A percentile compares a stretch with the other conserved stretches of the same genome.
Evolutionary conservation across 768 basidiomycete species (phyloP).

Genomic region (Hydnomerulius pinastri): DNA sequence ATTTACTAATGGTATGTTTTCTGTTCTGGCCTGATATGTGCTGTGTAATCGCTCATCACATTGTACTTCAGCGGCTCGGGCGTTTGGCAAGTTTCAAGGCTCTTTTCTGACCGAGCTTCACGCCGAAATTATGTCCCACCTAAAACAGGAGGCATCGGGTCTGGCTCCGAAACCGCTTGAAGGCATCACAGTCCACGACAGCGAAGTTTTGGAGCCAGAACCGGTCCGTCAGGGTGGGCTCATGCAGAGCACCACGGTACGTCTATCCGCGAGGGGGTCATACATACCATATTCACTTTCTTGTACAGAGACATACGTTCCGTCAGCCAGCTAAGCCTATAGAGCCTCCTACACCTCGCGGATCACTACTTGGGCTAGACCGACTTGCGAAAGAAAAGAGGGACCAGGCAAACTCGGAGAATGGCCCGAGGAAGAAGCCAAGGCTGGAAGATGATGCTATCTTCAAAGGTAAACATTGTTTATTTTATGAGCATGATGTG

Average conservation of each 20-base stretch:
- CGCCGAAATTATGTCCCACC: constrained; percentile 74
- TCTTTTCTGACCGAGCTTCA: constrained; percentile 78
- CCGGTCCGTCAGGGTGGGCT: constrained; percentile 78
- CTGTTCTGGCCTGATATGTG: background rate
- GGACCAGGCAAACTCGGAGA: constrained; percentile 48
- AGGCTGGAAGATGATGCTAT: constrained; percentile 62
- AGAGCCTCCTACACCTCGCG: constrained; percentile 75
- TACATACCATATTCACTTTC: constrained; percentile 6
- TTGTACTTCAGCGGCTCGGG: constrained; percentile 59
- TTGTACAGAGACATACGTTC: constrained; percentile 74
- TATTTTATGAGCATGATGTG: too few species aligned
- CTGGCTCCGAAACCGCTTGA: constrained; percentile 53
- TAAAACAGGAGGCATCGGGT: constrained; percentile 61
- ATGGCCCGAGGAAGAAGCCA: constrained; percentile 62
- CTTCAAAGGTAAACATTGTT: constrained; percentile 87
- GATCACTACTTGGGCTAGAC: constrained; percentile 86
- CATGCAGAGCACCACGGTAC: constrained; percentile 62
- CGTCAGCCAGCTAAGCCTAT: constrained; percentile 69
- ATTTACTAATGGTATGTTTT: constrained; percentile 64
- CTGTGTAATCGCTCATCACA: background rate
- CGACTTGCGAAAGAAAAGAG: constrained; percentile 87
- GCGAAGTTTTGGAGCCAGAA: constrained; percentile 84
- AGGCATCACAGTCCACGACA: constrained; percentile 77
- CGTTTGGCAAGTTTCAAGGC: constrained; percentile 87
- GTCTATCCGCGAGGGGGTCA: constrained; percentile 14